Base-by-base conservation (phyloP, 2,329 filamentous ascomycete genomes). In the Epichloe glyceriae region DNA sequence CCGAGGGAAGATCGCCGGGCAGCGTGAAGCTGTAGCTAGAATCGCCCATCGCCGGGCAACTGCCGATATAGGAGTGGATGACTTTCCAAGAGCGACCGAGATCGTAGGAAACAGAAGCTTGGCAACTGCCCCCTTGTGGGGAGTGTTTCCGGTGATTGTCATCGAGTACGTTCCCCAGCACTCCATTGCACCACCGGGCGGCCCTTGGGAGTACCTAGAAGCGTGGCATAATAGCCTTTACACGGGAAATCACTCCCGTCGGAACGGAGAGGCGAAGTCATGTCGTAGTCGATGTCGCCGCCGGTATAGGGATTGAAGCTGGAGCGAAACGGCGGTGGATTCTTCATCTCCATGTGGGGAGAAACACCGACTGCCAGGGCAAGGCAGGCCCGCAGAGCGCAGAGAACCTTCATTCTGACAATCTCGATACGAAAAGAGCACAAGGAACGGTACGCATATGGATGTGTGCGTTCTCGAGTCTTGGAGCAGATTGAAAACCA, bases 91-190 rank as follows among this genome's bases (percentile, higher is more conserved):
- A 74, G 22, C 66, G 61, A 5, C 79, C 80, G n/a, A 73, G 67
- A 60, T 85, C 79, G 56, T 79, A 79, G 2, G 79, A 82, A 8
- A 85, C 62, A 0, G 78, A 73, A 8, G 82, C 67, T 59, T 85
- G 81, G 57, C 81, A 85, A 4, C 78, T 83, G 6, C 81, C 81
- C 3, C 81, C 80, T 6, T 65, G 60, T 82, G 20, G 20, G 20
- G 20, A 20, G 20, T 20, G 3, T 20, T 20, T 20, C 81, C 81
- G 19, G 66, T 63, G n/a, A 84, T 58, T 15, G 69, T 71, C 58
- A 83, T 66, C 20, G 71, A 69, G 59, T 82, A 79, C 12, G 65
- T 67, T 17, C 68, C 64, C 81, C 80, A 3, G 75, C 71, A 5
- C 62, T 56, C 61, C 80, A 82, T 1, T 67, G 73, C 2, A 70